Base-by-base conservation (phyloP, 2,329 filamentous ascomycete genomes). In the Cucurbitaria berberidis region DNA sequence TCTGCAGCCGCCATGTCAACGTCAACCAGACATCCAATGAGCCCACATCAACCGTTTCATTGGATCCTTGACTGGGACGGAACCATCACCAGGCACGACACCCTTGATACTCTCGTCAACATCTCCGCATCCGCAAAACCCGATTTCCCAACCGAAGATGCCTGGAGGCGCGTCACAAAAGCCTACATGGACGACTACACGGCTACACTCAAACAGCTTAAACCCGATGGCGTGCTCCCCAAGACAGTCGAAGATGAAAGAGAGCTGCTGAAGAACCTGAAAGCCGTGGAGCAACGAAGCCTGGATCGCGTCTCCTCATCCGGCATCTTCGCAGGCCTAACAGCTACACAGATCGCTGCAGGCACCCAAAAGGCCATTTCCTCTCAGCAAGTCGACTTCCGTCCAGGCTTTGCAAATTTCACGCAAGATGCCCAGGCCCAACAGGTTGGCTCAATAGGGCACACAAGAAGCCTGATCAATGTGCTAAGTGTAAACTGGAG, bases 401-500 rank as follows among this genome's bases (percentile, higher is more conserved):
- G 79, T 15, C 29, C 59, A 3, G 76, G 75, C 3, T 79, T 72
- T 67, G 16, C 58, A 10, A 51, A 64, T 0, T 68, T 80, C 9
- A 58, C 77, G 11, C n/a, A 60, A 13, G 40, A 62, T 16, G 53
- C 70, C 9, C 56, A 51, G 22, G 26, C n/a, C 3, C 45, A 50
- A 3, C 16, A 38, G 16, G 10, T 43, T 6, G 55, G 66, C 22
- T 35, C 9, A 15, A 1, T 18, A n/a, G 11, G 18, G 18, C 35
- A 39, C 3, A 15, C 1, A 10, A 24, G 6, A 19, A 24, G 21
- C 22, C 1, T 5, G 3, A 24, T 78, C 30, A 60, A 63, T 22
- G 74, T 81, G 16, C 42, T 81, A 5, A 80, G 78, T 46, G 79
- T 81, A 2, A 81, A 81, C 50, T 82, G 79, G 79, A 79, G 77